Evolutionary conservation across 2,329 filamentous ascomycete species (phyloP).

Genomic region (Fusarium sp.): DNA sequence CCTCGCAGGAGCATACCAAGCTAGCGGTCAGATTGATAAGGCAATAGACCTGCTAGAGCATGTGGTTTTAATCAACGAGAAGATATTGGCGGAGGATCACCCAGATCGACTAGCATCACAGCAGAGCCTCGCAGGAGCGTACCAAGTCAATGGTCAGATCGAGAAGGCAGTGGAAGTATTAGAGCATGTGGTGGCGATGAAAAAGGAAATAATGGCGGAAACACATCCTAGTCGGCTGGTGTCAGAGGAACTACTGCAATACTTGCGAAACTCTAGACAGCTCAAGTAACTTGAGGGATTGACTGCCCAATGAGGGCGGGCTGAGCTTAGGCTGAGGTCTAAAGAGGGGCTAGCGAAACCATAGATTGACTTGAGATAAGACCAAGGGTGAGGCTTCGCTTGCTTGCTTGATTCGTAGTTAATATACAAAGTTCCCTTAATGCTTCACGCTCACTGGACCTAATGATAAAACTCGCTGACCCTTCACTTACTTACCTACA

Average conservation of each 20-base stretch:
- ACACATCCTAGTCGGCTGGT: background rate
- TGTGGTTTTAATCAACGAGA: background rate
- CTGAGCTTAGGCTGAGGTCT: too few species aligned
- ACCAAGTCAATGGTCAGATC: background rate
- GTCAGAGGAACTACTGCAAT: background rate
- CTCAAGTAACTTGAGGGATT: background rate
- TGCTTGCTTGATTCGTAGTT: too few species aligned
- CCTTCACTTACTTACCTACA: too few species aligned
- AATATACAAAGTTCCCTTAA: too few species aligned
- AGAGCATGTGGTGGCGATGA: slow-evolving; percentile 1
- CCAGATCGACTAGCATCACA: background rate
- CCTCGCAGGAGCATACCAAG: too few species aligned
- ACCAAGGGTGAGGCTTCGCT: too few species aligned
- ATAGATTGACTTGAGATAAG: too few species aligned
- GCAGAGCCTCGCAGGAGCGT: background rate
- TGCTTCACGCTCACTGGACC: too few species aligned
- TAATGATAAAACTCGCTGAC: too few species aligned
- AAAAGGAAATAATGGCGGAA: background rate
- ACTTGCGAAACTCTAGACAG: background rate
- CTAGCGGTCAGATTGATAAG: too few species aligned
- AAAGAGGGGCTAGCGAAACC: too few species aligned
- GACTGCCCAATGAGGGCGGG: background rate
- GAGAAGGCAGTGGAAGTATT: slow-evolving; percentile 10
- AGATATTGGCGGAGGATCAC: background rate
- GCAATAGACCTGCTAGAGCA: background rate